These are phyloP conservation scores for Fusarium caatingaense DNA, from an alignment of 2,329 filamentous ascomycete genomes.

Conservation along the genomic window DNA sequence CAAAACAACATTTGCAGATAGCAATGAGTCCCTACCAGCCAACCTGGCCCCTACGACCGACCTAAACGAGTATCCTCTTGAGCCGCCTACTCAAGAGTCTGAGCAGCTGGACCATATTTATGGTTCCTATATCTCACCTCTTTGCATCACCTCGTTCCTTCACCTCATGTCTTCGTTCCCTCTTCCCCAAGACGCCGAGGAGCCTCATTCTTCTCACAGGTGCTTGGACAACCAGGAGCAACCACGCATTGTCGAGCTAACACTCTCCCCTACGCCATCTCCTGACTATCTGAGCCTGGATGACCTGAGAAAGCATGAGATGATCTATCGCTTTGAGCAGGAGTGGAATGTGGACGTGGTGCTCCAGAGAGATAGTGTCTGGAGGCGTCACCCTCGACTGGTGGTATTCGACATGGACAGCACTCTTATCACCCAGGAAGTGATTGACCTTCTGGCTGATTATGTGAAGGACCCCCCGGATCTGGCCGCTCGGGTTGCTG, in stretches of 20 bases:
- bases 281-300: slow-evolving; percentile 72
- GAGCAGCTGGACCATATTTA: slow-evolving; percentile 74
- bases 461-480: slow-evolving; percentile 76
- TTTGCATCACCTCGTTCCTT: slow-evolving; percentile 74
- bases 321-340: slow-evolving; percentile 84
- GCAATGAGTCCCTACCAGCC: slow-evolving; percentile 55
- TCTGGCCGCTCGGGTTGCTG: slow-evolving; percentile 82
- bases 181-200: slow-evolving; percentile 61
- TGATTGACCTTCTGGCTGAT: slow-evolving; percentile 93
- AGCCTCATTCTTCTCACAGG: slow-evolving; percentile 70
- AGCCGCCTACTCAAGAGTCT: slow-evolving; percentile 65
- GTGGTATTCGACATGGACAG: slow-evolving; percentile 99
- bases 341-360: slow-evolving; percentile 91
- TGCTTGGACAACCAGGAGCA: slow-evolving; percentile 71
- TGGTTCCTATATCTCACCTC: slow-evolving; percentile 72
- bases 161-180: slow-evolving; percentile 74
- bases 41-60: slow-evolving; percentile 71
- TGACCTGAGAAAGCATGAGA: slow-evolving; percentile 82
- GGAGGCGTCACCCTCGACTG: slow-evolving; percentile 82
- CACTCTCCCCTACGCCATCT: slow-evolving; percentile 69
- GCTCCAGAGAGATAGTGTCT: slow-evolving; percentile 78
- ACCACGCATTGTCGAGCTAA: slow-evolving; percentile 74
- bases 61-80: slow-evolving; percentile 69
- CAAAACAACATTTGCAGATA: slow-evolving; percentile 46
- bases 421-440: slow-evolving; percentile 96